A percentile compares a stretch with the other conserved stretches of the same genome.
Conservation (phyloP, 805 yeast species). For the Saccharomyces mikatae region DNA sequence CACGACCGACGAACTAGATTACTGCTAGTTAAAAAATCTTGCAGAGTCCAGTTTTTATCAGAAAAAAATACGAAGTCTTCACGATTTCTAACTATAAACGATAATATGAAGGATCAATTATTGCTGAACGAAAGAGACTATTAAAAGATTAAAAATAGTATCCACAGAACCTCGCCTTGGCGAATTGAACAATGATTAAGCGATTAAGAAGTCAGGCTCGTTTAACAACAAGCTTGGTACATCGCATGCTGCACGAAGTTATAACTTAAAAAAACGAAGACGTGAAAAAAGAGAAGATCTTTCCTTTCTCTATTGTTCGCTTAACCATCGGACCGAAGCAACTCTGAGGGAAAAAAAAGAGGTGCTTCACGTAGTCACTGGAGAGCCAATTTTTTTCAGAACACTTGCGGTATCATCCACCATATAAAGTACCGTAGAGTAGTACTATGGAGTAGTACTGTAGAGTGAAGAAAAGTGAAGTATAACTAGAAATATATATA, state of each 20-base stretch:
- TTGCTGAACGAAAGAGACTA: not conserved
- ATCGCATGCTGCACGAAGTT: not conserved
- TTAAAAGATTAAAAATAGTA: not conserved
- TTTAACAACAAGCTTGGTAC: not conserved
- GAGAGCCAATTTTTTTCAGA: not conserved
- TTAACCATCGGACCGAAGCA: not conserved
- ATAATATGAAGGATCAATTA: not conserved
- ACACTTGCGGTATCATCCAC: not conserved
- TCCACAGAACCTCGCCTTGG: not conserved
- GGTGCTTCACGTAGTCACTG: not conserved
- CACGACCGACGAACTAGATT: not conserved
- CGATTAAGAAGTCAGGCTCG: not conserved
- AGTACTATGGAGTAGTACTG: too few species aligned
- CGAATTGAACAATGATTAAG: not conserved
- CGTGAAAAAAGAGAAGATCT: not conserved
- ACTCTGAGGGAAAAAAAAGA: not conserved
- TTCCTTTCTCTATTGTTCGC: not conserved
- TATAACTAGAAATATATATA: not conserved
- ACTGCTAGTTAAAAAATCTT: not conserved
- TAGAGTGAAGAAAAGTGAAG: too few species aligned
- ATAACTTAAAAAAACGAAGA: not conserved
- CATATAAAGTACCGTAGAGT: not conserved
- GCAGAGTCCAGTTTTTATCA: not conserved
- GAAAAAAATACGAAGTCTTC: not conserved
- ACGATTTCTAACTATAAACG: not conserved